Base-by-base conservation (phyloP, 495 filamentous ascomycete species). In the Tuber borchii region DNA sequence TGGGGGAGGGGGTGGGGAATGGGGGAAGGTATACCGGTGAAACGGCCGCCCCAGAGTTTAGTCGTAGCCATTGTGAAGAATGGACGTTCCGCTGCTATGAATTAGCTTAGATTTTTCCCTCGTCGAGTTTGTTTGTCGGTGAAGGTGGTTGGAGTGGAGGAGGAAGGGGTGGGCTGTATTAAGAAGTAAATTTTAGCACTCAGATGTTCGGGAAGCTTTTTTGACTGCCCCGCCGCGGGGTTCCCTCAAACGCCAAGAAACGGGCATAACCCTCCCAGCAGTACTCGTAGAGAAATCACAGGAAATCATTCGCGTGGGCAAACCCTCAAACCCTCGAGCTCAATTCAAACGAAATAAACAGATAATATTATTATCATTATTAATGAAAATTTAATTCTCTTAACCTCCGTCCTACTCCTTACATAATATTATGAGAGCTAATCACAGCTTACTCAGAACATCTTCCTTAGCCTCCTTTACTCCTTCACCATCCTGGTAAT, bases 1-100 rank as follows among this genome's bases (percentile, higher is more conserved):
- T 40, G 75, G 73, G 74, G 42, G 40, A 34, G 56, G 48, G 42
- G 42, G 12, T 31, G 14, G 6, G n/a, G 26, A 26, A 74, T 20
- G 22, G 68, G 71, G 72, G 40, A 20, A 20, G 76, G 79, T 84
- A 80, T 79, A 90, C 89, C 89, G 78, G 90, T 94, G 84, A 94
- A 94, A 73, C 92, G 89, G 78, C 92, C 92, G 77, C 92, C 92
- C 92, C 92, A 94, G 77, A 94, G 88, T 87, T 91, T 91, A 79
- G 89, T 89, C 14, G 77, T 81, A 70, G 84, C 81, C 76, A 84
- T 82, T 78, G 72, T 20, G 71, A 75, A 61, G 65, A 31, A 34
- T 34, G 6, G 56, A 19, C 16, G 56, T 31, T 8, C 14, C 12
- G 51, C 12, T 65, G 56, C 17, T 34, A 65, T 1, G 26, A 9